phyloP scores from a whole-genome alignment of 2,329 filamentous ascomycete species.

The Beauveria sp. region DNA sequence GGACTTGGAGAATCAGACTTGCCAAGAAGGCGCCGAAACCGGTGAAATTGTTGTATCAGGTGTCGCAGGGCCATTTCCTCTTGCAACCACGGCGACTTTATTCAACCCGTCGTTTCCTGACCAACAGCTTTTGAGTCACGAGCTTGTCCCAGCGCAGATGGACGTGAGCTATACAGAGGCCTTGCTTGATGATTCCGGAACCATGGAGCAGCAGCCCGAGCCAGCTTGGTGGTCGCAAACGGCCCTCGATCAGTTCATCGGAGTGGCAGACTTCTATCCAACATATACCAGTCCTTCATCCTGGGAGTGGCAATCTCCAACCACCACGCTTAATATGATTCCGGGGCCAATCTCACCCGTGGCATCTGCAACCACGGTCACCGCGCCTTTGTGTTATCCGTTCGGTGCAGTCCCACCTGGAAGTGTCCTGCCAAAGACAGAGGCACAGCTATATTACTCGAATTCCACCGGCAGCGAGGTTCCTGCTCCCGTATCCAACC shows the following conservation, averaged over 20 bases:
- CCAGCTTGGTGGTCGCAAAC: background rate
- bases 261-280: background rate
- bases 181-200: background rate
- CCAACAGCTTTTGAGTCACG: background rate
- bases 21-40: background rate
- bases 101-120: background rate
- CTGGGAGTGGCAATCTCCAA: background rate
- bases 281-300: background rate
- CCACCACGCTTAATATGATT: background rate
- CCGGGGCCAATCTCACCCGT: background rate
- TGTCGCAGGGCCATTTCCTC: background rate
- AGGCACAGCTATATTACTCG: background rate
- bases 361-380: background rate
- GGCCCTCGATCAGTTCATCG: background rate
- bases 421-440: background rate
- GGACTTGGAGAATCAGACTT: background rate
- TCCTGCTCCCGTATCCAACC: background rate
- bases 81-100: background rate
- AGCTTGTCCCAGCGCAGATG: background rate
- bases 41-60: background rate
- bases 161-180: background rate
- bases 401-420: background rate
- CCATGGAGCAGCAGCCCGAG: background rate
- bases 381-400: background rate
- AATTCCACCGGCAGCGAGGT: background rate